phyloP scores from a whole-genome alignment of 1,139 yeast species.

The Starmera stellimalicola region DNA sequence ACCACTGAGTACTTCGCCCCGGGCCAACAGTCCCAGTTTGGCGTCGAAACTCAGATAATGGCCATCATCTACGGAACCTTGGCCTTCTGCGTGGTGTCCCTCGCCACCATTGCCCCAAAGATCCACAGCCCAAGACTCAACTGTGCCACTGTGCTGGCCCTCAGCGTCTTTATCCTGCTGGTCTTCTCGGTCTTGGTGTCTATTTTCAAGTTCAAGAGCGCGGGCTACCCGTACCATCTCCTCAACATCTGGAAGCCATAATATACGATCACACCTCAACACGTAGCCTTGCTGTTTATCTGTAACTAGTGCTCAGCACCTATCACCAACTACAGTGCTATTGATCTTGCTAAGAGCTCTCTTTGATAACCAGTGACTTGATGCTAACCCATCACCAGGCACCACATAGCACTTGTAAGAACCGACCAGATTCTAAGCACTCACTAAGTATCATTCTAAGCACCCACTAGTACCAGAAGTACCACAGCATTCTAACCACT shows the following conservation, averaged over 20 bases:
- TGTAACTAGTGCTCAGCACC: too few species aligned
- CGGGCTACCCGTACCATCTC: constrained; percentile 50
- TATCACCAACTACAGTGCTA: too few species aligned
- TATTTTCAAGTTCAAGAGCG: constrained; percentile 48
- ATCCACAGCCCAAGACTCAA: constrained; percentile 33
- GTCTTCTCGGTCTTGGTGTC: constrained; percentile 45
- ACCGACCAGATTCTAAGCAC: too few species aligned
- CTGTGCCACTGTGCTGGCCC: constrained; percentile 32
- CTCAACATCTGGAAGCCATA: constrained; percentile 19
- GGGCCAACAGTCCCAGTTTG: constrained; percentile 67
- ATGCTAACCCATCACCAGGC: background rate
- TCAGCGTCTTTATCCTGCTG: constrained; percentile 34
- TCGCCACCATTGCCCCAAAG: constrained; percentile 40
- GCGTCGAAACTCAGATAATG: constrained; percentile 72
- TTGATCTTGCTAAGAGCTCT: too few species aligned
- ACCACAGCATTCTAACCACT: too few species aligned
- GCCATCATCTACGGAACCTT: constrained; percentile 54
- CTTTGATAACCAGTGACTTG: background rate
- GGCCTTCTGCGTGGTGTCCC: constrained; percentile 37
- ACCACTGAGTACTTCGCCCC: constrained; percentile 49
- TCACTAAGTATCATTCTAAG: too few species aligned
- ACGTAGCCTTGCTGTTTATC: too few species aligned
- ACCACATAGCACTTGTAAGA: too few species aligned
- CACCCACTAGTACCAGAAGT: too few species aligned
- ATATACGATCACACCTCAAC: constrained; percentile 3